Base-by-base conservation (phyloP, 139 green algal species). In the Pleodorina starrii region DNA sequence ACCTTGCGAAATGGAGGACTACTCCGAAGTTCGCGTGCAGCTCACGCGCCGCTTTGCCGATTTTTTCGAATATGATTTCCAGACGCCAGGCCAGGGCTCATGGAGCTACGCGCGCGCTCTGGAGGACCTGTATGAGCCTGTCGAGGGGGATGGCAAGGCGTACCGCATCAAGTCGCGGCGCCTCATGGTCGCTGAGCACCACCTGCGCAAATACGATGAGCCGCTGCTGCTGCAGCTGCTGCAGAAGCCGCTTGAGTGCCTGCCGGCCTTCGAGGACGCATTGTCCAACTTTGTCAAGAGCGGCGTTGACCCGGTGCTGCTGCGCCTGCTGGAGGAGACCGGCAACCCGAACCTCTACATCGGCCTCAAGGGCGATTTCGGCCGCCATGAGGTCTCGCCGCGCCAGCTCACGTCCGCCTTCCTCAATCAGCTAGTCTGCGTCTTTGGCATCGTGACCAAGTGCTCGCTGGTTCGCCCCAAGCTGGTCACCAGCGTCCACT, bases 361-460 rank as follows among this genome's bases (percentile, higher is more conserved):
- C 32, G 95, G 93, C 7, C 96, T 99, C 35, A 94, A 90, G 36
- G 98, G 97, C n/a, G 95, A 97, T 59, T 99, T 99, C 94, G 98
- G 98, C 1, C 90, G 87, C n/a, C 82, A 97, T 74, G 90, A 95
- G 68, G 92, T 99, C 27, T 98, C 97, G 0, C 98, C 98, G 0
- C 89, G 98, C 17, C 87, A 97, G 54, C 94, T 99, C 19, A 93
- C 95, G 9, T 96, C 95, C 4, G 54, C 83, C 23, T 94, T 96
- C 74, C 90, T 99, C 54, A 94, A 93, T 91, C 93, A 97, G 90
- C 90, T 99, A 57, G 97, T 99, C 2, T 92, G 90, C 69, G 94
- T 99, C 54, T 96, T 98, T 48, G 98, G 98, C 89, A 99, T 99
- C 84, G 97, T 99, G 5, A 99, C 98, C 44, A 97, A 97, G 87